Evolutionary conservation across 805 yeast genomes (phyloP), one percentile per base, ranked within the genome.

Genomic region (Tetrapisispora phaffii): DNA sequence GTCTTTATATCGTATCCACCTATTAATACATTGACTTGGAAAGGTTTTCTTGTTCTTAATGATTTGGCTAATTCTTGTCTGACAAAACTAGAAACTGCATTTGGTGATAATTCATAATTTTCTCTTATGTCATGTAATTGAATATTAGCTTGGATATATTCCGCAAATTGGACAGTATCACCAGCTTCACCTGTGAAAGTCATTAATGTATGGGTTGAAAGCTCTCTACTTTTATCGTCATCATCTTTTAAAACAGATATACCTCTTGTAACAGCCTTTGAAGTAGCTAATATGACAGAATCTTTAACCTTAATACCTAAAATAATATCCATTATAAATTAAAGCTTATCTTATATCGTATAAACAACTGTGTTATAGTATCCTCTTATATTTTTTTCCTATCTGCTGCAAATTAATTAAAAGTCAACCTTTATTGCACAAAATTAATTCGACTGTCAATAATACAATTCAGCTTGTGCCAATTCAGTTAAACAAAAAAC

Each of bases 151-250:
- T 86, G 93, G 50, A 90, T 79, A 59, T 81, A 86, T 62, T 93
- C 97, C 32, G 96, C 95, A 69, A 93, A 93, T 62, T 89, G 93
- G 7, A 82, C 87, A 46, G 97, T 85, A 62, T 93, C 98, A 50
- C 98, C 98, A 3, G 96, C 76, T 63, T 93, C 98, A 46, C 98
- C 98, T 1, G 95, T 82, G 69, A 70, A 89, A 36, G 97, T 96
- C 70, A 93, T 74, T 54, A 89, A 69, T 44, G 85, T 76, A 61
- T 83, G 90, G 33, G 79, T 74, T 54, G 85, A 85, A 56, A 90
- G 72, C 26, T 65, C 67, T 52, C 89, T 70, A 9, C 94, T 85
- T 68, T 87, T 87, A 66, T 82, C 88, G 65, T 87, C 96, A 41
- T 75, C 72, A 43, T 77, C 79, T 59, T 85, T 85, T 53, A 87